Conservation (phyloP, 768 basidiomycete genomes). For the Trametes coccinea region DNA sequence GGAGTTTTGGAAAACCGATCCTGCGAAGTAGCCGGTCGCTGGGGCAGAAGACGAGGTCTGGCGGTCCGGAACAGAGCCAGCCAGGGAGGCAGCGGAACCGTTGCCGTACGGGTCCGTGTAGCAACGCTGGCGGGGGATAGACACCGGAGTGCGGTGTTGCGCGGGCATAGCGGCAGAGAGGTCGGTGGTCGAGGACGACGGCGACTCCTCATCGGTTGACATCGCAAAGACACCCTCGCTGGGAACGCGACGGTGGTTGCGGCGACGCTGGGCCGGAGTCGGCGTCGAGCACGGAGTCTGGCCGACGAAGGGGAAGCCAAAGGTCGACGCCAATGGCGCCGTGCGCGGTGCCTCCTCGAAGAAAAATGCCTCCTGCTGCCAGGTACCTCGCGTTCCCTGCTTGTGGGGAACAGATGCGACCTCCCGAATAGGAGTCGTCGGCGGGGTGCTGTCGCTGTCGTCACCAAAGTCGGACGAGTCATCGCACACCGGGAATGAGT, state of each 20-base stretch:
- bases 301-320: conserved; percentile 43
- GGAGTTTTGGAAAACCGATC: conserved; percentile 83
- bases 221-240: conserved; percentile 77
- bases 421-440: conserved; percentile 57
- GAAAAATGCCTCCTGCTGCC: conserved; percentile 32
- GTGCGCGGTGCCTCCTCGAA: conserved; percentile 46
- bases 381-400: conserved; percentile 22
- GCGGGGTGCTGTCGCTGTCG: conserved; percentile 43
- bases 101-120: conserved; percentile 9
- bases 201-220: conserved; percentile 70
- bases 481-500: conserved; percentile 70
- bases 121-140: conserved; percentile 19
- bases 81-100: not conserved
- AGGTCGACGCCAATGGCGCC: conserved; percentile 46
- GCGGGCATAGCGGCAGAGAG: conserved; percentile 23
- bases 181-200: conserved; percentile 41
- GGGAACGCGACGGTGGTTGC: conserved; percentile 56
- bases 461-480: conserved; percentile 55
- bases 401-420: conserved; percentile 28
- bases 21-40: conserved; percentile 64
- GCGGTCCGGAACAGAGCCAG: conserved; percentile 12
- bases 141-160: conserved; percentile 12
- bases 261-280: conserved; percentile 39
- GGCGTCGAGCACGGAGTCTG: conserved; percentile 37
- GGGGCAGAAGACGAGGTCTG: conserved; percentile 25